Evolutionary conservation across 495 filamentous ascomycete genomes (phyloP).

Genomic region (Lentithecium fluviatile): DNA sequence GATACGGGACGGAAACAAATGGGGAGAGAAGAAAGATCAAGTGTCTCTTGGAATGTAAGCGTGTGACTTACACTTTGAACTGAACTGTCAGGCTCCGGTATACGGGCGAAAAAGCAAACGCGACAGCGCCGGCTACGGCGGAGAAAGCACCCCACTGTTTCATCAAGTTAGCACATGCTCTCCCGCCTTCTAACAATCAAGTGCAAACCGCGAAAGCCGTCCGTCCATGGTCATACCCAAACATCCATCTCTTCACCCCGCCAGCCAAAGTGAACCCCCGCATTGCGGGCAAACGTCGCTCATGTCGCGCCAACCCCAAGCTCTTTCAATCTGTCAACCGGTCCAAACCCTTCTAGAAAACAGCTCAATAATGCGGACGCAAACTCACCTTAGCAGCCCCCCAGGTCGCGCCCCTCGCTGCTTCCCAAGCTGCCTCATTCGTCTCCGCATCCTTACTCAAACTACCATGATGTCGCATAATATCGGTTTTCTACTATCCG

Average conservation of each 20-base stretch:
- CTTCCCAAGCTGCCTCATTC: constrained; percentile 61
- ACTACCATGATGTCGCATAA: constrained; percentile 38
- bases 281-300: no score
- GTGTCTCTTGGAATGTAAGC: not conserved
- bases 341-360: not conserved
- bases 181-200: no score
- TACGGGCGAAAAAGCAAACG: constrained; percentile 63
- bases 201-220: no score
- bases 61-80: constrained; percentile 72
- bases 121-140: constrained; percentile 56
- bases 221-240: no score
- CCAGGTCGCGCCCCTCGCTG: constrained; percentile 56
- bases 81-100: constrained; percentile 82
- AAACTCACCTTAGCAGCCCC: constrained; percentile 58
- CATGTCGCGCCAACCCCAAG: no score
- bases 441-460: constrained; percentile 56
- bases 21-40: constrained; percentile 3
- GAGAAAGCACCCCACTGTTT: constrained; percentile 60
- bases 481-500: not conserved
- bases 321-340: no score
- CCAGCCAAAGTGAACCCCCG: no score
- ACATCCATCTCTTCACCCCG: no score
- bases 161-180: constrained; percentile 1
- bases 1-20: not conserved
- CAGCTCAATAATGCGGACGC: not conserved